Conservation (phyloP, 1,139 yeast genomes). For the Debaryomyces nepalensis region DNA sequence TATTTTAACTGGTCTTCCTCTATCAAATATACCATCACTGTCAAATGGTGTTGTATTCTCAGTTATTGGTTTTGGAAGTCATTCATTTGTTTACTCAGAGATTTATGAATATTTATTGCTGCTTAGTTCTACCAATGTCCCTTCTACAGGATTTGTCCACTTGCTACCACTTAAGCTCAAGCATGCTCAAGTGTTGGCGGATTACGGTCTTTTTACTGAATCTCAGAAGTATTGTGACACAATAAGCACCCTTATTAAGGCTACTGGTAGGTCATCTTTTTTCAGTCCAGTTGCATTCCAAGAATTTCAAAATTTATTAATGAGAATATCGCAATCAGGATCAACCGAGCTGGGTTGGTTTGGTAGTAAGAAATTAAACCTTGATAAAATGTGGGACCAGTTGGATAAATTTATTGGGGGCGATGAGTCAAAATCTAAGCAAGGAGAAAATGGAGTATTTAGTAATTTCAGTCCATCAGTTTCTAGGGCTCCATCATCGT, state of each 20-base stretch:
- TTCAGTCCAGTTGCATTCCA: slow-evolving; percentile 37
- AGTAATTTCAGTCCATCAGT: slow-evolving; percentile 73
- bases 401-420: slow-evolving; percentile 93
- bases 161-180: slow-evolving; percentile 58
- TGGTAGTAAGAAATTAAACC: slow-evolving; percentile 69
- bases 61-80: slow-evolving; percentile 22
- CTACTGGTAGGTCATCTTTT: slow-evolving; percentile 43
- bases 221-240: slow-evolving; percentile 66
- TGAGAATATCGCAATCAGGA: slow-evolving; percentile 50
- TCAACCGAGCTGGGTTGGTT: slow-evolving; percentile 59
- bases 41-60: slow-evolving; percentile 31
- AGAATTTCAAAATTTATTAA: slow-evolving; percentile 45
- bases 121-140: slow-evolving; percentile 25
- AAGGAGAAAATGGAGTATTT: slow-evolving; percentile 61
- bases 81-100: slow-evolving; percentile 62
- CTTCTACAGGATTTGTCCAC: slow-evolving; percentile 53
- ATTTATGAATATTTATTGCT: slow-evolving; percentile 65
- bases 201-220: slow-evolving; percentile 58
- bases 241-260: slow-evolving; percentile 49
- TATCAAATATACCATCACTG: slow-evolving; percentile 33
- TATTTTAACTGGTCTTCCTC: slow-evolving; percentile 54
- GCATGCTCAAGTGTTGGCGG: slow-evolving; percentile 69
- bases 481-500: slow-evolving; percentile 55
- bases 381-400: slow-evolving; percentile 88
- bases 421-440: slow-evolving; percentile 55